These are phyloP conservation scores for Curvularia spicifera DNA, from an alignment of 2,329 filamentous ascomycete species.

Conservation along the genomic window DNA sequence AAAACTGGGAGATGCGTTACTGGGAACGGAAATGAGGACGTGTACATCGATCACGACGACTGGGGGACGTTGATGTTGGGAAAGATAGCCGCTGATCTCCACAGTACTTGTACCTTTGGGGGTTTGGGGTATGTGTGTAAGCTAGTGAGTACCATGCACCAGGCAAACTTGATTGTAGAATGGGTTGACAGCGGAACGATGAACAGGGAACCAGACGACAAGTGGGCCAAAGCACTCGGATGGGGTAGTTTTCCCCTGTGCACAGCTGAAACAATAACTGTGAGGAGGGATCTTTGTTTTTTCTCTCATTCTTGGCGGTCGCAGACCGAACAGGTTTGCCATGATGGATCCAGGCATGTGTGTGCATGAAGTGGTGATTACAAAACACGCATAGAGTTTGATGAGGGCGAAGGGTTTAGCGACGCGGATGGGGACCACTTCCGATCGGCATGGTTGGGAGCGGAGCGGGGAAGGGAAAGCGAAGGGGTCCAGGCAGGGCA, in stretches of 20 bases:
- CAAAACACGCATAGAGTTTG: neutral
- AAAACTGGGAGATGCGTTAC: neutral
- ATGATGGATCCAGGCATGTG: too few relatives aligned
- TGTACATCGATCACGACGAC: neutral
- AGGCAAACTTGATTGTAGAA: neutral
- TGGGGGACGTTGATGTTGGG: neutral
- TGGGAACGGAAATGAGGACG: neutral
- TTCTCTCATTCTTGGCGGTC: neutral
- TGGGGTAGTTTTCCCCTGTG: neutral
- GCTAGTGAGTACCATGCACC: neutral
- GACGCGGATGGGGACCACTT: neutral
- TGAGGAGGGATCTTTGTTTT: neutral
- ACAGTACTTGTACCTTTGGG: neutral
- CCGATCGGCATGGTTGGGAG: neutral
- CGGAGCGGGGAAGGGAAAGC: neutral
- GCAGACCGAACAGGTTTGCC: too few relatives aligned
- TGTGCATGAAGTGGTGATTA: neutral
- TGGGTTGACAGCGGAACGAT: neutral
- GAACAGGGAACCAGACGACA: neutral
- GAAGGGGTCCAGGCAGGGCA: neutral
- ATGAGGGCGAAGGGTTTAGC: neutral
- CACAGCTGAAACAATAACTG: neutral
- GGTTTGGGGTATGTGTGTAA: neutral
- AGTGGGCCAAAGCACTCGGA: neutral
- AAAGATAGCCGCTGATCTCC: neutral